Conservation (phyloP, 768 basidiomycete species). For the Serendipita sp. region DNA sequence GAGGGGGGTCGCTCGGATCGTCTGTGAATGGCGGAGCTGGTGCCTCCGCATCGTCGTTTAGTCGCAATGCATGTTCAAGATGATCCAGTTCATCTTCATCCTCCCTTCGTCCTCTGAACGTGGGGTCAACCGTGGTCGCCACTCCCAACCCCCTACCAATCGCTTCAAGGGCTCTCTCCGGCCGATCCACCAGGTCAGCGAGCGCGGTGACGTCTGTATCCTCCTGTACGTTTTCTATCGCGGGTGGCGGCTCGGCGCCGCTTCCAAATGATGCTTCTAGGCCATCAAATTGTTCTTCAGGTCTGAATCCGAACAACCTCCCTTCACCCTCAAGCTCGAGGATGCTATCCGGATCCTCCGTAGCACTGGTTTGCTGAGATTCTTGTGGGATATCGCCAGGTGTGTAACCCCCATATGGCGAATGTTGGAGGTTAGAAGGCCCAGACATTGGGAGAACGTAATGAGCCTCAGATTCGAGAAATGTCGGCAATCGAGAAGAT, state of each 20-base stretch:
- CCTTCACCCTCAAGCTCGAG: conserved; percentile 45
- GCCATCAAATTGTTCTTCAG: conserved; percentile 67
- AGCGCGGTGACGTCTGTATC: conserved; percentile 58
- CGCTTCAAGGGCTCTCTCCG: conserved; percentile 38
- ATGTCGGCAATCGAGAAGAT: conserved; percentile 47
- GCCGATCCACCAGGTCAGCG: conserved; percentile 35
- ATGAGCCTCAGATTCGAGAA: conserved; percentile 67
- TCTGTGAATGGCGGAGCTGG: conserved; percentile 74
- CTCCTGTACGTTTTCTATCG: conserved; percentile 55
- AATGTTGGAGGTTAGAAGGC: conserved; percentile 17
- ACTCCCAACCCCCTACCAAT: conserved; percentile 45
- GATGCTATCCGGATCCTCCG: neutral
- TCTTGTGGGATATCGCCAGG: neutral
- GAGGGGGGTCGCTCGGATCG: conserved; percentile 78
- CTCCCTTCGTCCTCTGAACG: conserved; percentile 13
- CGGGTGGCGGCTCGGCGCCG: conserved; percentile 58
- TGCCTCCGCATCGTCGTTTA: conserved; percentile 32
- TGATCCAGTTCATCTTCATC: conserved; percentile 7
- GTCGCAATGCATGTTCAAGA: neutral
- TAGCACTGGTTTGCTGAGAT: neutral
- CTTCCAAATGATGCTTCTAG: conserved; percentile 50
- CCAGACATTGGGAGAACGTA: conserved; percentile 42
- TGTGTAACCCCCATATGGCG: neutral
- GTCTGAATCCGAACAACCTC: conserved; percentile 53
- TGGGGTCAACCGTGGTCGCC: conserved; percentile 22